Evolutionary conservation across 805 yeast genomes (phyloP).

Genomic region (Candida germanica): DNA sequence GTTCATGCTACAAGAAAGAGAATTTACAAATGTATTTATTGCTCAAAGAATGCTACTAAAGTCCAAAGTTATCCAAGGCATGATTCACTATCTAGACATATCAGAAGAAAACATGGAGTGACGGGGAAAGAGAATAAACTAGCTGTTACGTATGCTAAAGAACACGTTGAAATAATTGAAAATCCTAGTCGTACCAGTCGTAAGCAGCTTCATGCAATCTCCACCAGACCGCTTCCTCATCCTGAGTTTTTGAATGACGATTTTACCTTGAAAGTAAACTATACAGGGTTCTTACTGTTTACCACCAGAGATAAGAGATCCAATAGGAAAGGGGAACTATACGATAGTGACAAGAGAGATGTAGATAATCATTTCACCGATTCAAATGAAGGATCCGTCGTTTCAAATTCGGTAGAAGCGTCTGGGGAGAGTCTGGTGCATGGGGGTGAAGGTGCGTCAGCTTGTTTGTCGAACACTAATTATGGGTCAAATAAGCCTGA

Average conservation of each 20-base stretch:
- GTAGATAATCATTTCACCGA: background rate
- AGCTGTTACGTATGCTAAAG: conserved; percentile 44
- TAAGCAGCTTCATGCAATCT: conserved; percentile 11
- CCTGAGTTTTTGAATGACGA: conserved; percentile 30
- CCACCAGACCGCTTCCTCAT: conserved; percentile 25
- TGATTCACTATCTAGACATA: conserved; percentile 43
- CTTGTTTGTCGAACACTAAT: too few relatives aligned
- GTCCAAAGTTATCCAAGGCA: conserved; percentile 43
- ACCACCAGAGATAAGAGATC: conserved; percentile 16
- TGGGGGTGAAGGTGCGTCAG: background rate
- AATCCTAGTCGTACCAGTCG: conserved; percentile 17
- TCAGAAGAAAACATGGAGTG: conserved; percentile 42
- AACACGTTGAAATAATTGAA: conserved; percentile 37
- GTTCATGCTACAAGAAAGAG: conserved; percentile 44
- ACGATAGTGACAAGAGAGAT: background rate
- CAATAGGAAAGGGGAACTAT: background rate
- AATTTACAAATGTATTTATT: conserved; percentile 40
- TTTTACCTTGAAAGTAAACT: conserved; percentile 26
- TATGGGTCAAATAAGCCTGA: too few relatives aligned
- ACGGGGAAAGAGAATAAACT: conserved; percentile 43
- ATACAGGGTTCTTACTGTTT: conserved; percentile 30
- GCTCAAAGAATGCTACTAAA: conserved; percentile 31
- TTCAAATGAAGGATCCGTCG: background rate
- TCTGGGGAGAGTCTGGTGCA: background rate
- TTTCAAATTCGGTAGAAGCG: too few relatives aligned